Conservation (phyloP, 805 yeast genomes). For the Candida loeiensis region DNA sequence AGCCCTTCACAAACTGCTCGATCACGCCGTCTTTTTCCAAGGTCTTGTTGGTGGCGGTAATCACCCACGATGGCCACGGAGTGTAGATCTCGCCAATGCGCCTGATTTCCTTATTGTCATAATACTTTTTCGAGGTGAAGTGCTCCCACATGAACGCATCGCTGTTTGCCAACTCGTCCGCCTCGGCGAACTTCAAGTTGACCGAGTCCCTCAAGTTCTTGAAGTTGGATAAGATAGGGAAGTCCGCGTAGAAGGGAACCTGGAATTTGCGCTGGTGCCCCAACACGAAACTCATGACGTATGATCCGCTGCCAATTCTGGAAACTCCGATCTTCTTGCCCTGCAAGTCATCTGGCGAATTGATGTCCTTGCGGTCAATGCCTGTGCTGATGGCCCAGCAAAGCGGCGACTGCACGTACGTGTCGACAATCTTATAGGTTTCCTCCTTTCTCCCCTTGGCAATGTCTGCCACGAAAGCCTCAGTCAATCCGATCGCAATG, state of each 20-base stretch:
- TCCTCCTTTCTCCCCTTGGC: constrained; percentile 57
- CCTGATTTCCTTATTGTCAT: constrained; percentile 76
- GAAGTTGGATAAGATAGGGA: constrained; percentile 63
- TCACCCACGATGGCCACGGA: constrained; percentile 97
- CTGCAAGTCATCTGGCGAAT: constrained; percentile 48
- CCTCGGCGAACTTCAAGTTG: constrained; percentile 39
- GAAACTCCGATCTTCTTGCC: constrained; percentile 73
- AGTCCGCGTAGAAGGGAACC: constrained; percentile 48
- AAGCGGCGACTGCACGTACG: constrained; percentile 81
- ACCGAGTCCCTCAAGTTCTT: constrained; percentile 77
- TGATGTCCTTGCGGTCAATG: constrained; percentile 50
- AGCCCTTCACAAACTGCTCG: constrained; percentile 46
- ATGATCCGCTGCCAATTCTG: constrained; percentile 87
- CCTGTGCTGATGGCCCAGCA: constrained; percentile 93
- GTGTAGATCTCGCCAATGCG: constrained; percentile 85
- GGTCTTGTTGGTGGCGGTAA: constrained; percentile 48
- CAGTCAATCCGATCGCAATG: constrained; percentile 85
- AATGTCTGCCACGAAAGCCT: constrained; percentile 81
- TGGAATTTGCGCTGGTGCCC: constrained; percentile 58
- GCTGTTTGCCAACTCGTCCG: constrained; percentile 25
- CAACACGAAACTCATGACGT: constrained; percentile 84
- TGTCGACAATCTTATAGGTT: constrained; percentile 65
- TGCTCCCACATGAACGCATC: constrained; percentile 97
- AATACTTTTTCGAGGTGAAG: constrained; percentile 83
- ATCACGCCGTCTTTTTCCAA: constrained; percentile 20